These are phyloP conservation scores for Blastomyces percursus DNA, from an alignment of 2,329 filamentous ascomycete species.

Conservation along the genomic window DNA sequence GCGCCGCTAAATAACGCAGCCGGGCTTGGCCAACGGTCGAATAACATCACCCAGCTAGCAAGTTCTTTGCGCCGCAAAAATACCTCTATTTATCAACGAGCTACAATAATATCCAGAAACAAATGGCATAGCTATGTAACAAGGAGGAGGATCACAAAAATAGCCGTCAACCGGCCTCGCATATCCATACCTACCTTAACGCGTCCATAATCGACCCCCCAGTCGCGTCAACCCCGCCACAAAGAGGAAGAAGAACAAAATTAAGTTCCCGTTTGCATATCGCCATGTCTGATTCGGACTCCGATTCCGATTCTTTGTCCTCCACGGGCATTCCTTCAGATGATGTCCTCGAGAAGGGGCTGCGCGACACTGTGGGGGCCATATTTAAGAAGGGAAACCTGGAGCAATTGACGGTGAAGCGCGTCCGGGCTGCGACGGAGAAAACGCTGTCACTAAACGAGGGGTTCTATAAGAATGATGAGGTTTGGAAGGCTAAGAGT, in stretches of 20 bases:
- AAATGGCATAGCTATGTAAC: background rate
- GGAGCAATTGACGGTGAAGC: constrained; percentile 48
- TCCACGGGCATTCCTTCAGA: constrained; percentile 22
- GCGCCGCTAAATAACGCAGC: background rate
- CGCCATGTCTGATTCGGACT: constrained; percentile 24
- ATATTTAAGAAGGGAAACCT: constrained; percentile 30
- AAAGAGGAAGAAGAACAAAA: background rate
- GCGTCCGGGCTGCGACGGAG: constrained; percentile 44
- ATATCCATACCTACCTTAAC: background rate
- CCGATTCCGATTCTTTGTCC: constrained; percentile 17
- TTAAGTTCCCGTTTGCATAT: background rate
- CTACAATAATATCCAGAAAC: background rate
- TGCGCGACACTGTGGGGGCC: constrained; percentile 30
- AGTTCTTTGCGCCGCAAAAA: background rate
- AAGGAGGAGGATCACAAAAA: background rate
- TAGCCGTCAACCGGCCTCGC: background rate
- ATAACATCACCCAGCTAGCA: background rate
- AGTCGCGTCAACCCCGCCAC: background rate
- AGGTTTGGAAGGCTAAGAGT: constrained; percentile 45
- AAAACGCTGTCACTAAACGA: constrained; percentile 40
- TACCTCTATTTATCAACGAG: background rate
- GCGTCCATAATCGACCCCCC: background rate
- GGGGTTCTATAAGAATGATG: constrained; percentile 46
- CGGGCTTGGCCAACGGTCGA: too few relatives aligned
- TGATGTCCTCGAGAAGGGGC: constrained; percentile 25